Base-by-base conservation (phyloP, 495 filamentous ascomycete genomes). In the Penicillium bialowiezense region DNA sequence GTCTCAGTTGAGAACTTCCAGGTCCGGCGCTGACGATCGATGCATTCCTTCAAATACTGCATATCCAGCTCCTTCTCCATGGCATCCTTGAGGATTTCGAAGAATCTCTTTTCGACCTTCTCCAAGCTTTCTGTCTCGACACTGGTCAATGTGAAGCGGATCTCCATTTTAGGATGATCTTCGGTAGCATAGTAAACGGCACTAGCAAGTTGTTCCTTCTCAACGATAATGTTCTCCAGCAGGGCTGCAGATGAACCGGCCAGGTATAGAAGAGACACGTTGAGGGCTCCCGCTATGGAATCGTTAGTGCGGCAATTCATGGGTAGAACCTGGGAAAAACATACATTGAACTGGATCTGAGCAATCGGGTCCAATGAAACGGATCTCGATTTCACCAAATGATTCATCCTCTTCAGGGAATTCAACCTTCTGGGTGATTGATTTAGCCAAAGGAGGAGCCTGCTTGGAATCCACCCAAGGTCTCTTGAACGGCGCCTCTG, bases 331-430 rank as follows among this genome's bases (percentile, higher is more conserved):
- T 39, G 26, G 23, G 28, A 5, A 48, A 35, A 24, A 69, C 79
- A 56, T 53, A 83, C 79, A 72, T 51, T 68, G 65, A 52, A 74
- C 70, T 13, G 67, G 55, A 59, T 96, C 83, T 50, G 74, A 83
- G 65, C 84, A 88, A 49, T 83, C 75, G 0, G 93, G 95, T 29
- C 93, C 93, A 45, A 97, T 79, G 65, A 93, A 93, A 6, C 76
- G 86, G 34, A 97, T 78, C 41, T 86, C 62, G 35, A 97, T 80
- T 60, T 97, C 91, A 31, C 93, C 93, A 44, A 78, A 86, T 1
- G 88, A 90, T 55, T 99, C 93, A 54, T 99, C 93, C 60, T 96
- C 91, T 67, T 99, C 95, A 0, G 93, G 95, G 56, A 99, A 99
- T 49, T 95, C 84, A 28, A 97, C 85, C 5, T 73, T 88, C 58